Evolutionary conservation across 2,329 filamentous ascomycete species (phyloP), one percentile per base, ranked within the genome.

Genomic region (Arthrinium puccinioides): DNA sequence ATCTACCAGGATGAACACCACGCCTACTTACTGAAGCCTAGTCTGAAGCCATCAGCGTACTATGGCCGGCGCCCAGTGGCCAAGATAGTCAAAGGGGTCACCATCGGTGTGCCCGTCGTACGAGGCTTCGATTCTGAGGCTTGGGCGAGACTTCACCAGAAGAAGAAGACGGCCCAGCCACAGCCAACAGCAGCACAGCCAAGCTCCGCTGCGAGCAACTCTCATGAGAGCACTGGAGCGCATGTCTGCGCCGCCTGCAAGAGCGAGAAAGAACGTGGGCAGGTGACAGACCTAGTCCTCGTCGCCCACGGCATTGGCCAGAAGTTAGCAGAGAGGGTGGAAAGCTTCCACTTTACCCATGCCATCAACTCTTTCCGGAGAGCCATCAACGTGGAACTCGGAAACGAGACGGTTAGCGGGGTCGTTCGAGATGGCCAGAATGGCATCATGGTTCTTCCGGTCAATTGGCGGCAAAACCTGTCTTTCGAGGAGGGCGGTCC

Each of bases 271-370:
- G 67, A 76, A 28, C 69, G 70, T 20, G 79, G 79, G 2, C 78
- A 80, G 43, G 85, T 94, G 5, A 90, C 84, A 1, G 92, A 98
- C 53, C 68, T 98, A 7, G 76, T 97, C 2, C 70, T 98, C 5
- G 87, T 97, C 9, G 85, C 92, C 29, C 92, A 98, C 53, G 92
- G 92, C 2, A 97, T 98, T 45, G 92, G 92, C 0, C 92, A 98
- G 58, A 97, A 98, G 57, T 73, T 97, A 34, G 94, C 89, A 0
- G 88, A 98, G 56, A 74, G 89, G 10, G 87, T 97, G 43, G 90
- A 97, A 59, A 95, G 87, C 50, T 98, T 89, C 51, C 87, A 97
- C 58, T 98, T 98, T 52, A 98, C 92, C 0, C 90, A 97, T 57
- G 86, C 88, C 5, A 90, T 97, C 56, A 97, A 95, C 53, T 77